Base-by-base conservation (phyloP, 331 rosid species). In the Saraca asoca region DNA sequence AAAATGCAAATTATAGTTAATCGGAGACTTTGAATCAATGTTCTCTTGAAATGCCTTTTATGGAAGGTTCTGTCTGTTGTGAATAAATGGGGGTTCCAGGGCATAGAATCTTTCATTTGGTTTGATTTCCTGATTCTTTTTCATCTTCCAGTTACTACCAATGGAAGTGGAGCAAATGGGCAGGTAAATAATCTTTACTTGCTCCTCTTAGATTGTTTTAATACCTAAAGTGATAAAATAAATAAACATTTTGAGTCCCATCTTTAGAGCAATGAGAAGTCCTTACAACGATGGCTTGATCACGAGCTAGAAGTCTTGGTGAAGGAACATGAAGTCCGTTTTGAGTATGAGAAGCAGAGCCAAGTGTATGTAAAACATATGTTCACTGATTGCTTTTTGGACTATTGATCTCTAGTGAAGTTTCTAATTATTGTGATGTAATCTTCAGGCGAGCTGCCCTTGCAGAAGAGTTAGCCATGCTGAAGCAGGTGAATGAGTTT, bases 221-320 rank as follows among this genome's bases (percentile, higher is more conserved):
- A 51, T 59, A 56, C 58, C 41, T 38, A 6, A 7, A 59, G 39
- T 50, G 70, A 69, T 56, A 69, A 66, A 80, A 48, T 51, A 68
- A 71, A 70, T 62, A 75, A 70, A 70, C 70, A n/a, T n/a, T n/a
- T 75, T 64, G 29, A 64, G 15, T 75, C 83, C 49, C 55, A 52
- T 80, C 68, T 77, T 53, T 60, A 94, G 99, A 81, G 79, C 87
- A 85, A 94, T 56, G 99, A 94, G 83, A 94, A 94, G 78, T 87
- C 93, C 80, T 78, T 90, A 64, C 97, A 88, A 72, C 85, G 93
- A 53, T 94, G 97, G 99, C 96, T 94, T 74, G 99, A 94, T 80
- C 93, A 94, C 9, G 99, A 94, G 75, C 83, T 94, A 60, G 99
- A 94, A 86, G 96, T 94, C 82, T 83, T 88, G 96, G 95, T 94